These are phyloP conservation scores for Obelidium mucronatum DNA, from an alignment of 192 early-diverging fungal species.

Conservation along the genomic window DNA sequence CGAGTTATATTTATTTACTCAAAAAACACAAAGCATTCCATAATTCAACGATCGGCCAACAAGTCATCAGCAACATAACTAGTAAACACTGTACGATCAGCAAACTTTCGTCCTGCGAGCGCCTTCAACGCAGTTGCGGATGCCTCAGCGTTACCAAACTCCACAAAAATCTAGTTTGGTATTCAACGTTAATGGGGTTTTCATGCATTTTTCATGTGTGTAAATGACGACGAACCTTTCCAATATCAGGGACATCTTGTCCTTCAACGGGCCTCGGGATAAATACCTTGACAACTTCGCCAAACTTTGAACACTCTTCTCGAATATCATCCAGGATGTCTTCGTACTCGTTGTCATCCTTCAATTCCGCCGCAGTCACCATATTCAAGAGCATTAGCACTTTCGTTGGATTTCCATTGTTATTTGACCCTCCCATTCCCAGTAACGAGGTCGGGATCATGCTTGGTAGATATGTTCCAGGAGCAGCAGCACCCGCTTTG, in stretches of 20 bases:
- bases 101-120: slow-evolving; percentile 93
- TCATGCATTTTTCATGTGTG: neutral
- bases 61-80: slow-evolving; percentile 70
- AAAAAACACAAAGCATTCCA: too few relatives aligned
- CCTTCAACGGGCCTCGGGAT: slow-evolving; percentile 81
- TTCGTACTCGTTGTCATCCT: slow-evolving; percentile 83
- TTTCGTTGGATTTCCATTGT: slow-evolving; percentile 73
- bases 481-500: slow-evolving; percentile 46
- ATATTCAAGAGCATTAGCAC: slow-evolving; percentile 95
- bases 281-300: slow-evolving; percentile 75
- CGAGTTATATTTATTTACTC: too few relatives aligned
- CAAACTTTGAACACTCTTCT: slow-evolving; percentile 90
- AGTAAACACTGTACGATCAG: slow-evolving; percentile 90
- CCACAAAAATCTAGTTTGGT: slow-evolving; percentile 93
- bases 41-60: slow-evolving; percentile 23
- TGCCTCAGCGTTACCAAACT: slow-evolving; percentile 68
- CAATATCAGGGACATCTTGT: slow-evolving; percentile 64
- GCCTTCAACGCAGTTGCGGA: slow-evolving; percentile 75
- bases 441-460: slow-evolving; percentile 49
- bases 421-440: slow-evolving; percentile 44
- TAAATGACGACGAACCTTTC: slow-evolving; percentile 67
- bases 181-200: neutral
- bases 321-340: slow-evolving; percentile 92
- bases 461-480: slow-evolving; percentile 52
- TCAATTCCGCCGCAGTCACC: slow-evolving; percentile 86